Conservation (phyloP, 2,329 filamentous ascomycete genomes). For the Aspergillus melleus region DNA sequence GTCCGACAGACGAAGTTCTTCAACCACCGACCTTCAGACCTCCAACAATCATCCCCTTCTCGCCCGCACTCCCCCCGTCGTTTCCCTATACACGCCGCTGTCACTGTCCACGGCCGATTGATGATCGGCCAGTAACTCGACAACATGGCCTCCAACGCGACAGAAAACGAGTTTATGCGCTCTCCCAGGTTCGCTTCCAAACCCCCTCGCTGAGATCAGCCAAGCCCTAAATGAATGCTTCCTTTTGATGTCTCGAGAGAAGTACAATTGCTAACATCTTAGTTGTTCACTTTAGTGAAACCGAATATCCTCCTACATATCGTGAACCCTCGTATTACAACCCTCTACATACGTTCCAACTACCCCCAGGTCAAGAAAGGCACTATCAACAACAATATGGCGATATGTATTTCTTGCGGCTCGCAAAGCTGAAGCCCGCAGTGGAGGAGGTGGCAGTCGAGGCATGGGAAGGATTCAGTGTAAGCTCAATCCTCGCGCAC, state of each 20-base stretch:
- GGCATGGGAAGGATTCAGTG: conserved; percentile 73
- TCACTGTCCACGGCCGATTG: not conserved
- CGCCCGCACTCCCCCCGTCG: not conserved
- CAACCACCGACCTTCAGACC: not conserved
- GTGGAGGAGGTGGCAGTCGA: conserved; percentile 73
- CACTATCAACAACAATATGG: conserved; percentile 95
- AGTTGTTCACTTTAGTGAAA: conserved; percentile 25
- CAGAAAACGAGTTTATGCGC: conserved; percentile 27
- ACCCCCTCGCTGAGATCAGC: not conserved
- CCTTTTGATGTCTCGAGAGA: not conserved
- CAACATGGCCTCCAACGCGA: conserved; percentile 18
- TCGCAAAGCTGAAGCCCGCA: conserved; percentile 81
- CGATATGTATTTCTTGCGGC: conserved; percentile 94
- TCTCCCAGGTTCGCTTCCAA: conserved; percentile 28
- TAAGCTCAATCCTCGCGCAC: conserved; percentile 31
- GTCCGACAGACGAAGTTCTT: conserved; percentile 3
- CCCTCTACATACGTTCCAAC: conserved; percentile 70
- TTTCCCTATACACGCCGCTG: not conserved
- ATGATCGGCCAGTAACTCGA: not conserved
- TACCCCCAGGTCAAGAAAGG: conserved; percentile 62
- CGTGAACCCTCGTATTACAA: conserved; percentile 66
- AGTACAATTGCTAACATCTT: conserved; percentile 1
- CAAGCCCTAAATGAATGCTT: not conserved
- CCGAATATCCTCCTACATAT: conserved; percentile 46
- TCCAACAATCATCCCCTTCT: not conserved